Percentiles rank a stretch among this genome's conserved stretches.
These are phyloP conservation scores for Fragaria ananassa DNA, from an alignment of 306 rosid species.

Conservation along the genomic window DNA sequence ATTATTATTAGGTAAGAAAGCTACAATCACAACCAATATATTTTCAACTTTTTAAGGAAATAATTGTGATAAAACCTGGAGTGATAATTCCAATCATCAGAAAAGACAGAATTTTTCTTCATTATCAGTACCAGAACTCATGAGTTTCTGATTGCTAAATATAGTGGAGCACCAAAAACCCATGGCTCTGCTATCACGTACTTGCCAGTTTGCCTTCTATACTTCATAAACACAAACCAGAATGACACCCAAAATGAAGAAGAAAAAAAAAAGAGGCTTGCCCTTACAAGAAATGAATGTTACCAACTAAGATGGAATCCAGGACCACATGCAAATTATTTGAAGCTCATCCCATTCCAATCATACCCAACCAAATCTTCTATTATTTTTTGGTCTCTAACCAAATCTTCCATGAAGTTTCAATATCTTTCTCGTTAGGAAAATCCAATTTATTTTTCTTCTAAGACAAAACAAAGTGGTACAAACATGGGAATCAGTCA, in stretches of 20 bases:
- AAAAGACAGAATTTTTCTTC: not conserved
- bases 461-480: not conserved
- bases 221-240: not conserved
- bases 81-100: not conserved
- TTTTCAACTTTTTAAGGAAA: not conserved
- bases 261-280: not conserved
- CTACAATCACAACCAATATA: not conserved
- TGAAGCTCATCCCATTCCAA: constrained; percentile 1
- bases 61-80: not conserved
- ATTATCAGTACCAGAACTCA: not conserved
- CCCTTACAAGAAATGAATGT: not conserved
- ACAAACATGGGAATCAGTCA: not conserved
- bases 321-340: constrained; percentile 15
- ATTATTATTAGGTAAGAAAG: not conserved
- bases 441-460: not conserved
- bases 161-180: not conserved
- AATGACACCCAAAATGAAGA: not conserved
- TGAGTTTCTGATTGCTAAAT: not conserved
- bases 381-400: not conserved
- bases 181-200: not conserved
- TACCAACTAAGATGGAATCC: not conserved
- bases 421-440: not conserved
- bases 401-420: not conserved
- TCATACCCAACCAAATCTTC: not conserved
- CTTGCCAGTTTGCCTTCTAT: not conserved